Evolutionary conservation across 2,329 filamentous ascomycete genomes (phyloP).

Genomic region (Phyllosticta ampelicida): DNA sequence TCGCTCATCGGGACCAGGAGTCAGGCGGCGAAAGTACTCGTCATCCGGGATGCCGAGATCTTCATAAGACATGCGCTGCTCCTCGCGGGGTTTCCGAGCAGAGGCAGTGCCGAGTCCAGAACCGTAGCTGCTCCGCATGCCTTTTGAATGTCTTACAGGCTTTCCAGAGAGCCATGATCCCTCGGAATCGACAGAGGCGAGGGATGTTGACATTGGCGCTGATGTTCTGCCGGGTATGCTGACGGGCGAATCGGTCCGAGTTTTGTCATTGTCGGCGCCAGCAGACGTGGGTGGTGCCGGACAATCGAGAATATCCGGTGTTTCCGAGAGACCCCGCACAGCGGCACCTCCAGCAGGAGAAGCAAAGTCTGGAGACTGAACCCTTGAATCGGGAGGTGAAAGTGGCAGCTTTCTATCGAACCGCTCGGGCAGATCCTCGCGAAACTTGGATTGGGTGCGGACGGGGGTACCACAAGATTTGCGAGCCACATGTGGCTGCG

Average conservation of each 20-base stretch:
- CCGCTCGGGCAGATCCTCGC: constrained; percentile 75
- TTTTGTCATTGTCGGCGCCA: background rate
- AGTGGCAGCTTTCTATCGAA: constrained; percentile 45
- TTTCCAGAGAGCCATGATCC: constrained; percentile 89
- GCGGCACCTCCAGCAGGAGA: constrained; percentile 31
- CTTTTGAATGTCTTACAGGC: constrained; percentile 37
- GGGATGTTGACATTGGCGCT: constrained; percentile 58
- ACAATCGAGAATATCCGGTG: constrained; percentile 11
- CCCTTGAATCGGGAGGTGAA: constrained; percentile 72
- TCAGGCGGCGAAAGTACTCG: constrained; percentile 57
- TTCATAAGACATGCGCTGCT: constrained; percentile 52
- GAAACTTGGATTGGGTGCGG: constrained; percentile 80
- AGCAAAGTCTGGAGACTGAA: constrained; percentile 65
- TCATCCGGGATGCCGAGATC: constrained; percentile 58
- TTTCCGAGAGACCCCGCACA: constrained; percentile 17
- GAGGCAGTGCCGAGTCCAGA: constrained; percentile 20
- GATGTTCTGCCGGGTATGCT: constrained; percentile 21
- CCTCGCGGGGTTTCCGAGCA: constrained; percentile 35
- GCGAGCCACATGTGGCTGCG: constrained; percentile 31
- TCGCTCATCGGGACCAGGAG: constrained; percentile 34
- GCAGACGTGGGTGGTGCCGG: background rate
- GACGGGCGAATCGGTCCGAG: constrained; percentile 34
- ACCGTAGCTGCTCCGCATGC: constrained; percentile 36
- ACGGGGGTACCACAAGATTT: constrained; percentile 51
- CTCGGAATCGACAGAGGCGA: constrained; percentile 92